These are phyloP conservation scores for Apostasia ramifera DNA, from an alignment of 106 monocot genomes.

Conservation along the genomic window DNA sequence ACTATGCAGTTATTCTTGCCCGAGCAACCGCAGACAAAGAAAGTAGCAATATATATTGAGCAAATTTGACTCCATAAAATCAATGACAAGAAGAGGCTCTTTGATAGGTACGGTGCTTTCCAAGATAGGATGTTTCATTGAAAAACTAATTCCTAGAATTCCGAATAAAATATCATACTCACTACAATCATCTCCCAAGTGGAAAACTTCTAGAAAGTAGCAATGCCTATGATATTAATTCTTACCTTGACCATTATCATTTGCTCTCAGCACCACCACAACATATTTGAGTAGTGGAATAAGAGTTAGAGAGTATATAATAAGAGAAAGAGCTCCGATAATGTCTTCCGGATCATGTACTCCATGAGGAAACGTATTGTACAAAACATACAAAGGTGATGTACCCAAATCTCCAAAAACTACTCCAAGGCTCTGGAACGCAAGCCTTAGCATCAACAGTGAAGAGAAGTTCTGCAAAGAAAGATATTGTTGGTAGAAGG, in stretches of 20 bases:
- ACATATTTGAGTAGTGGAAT: constrained; percentile 83
- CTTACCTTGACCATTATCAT: constrained; percentile 90
- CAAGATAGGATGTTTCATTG: too few relatives aligned
- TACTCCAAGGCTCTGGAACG: constrained; percentile 83
- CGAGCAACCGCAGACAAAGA: too few relatives aligned
- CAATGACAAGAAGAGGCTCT: too few relatives aligned
- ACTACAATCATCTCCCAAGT: too few relatives aligned
- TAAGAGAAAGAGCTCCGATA: constrained; percentile 90
- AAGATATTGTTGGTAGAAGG: background rate
- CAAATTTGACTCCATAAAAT: too few relatives aligned
- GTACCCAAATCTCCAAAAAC: constrained; percentile 98
- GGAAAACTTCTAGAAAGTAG: too few relatives aligned
- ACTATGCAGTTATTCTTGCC: too few relatives aligned
- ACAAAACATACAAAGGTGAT: constrained; percentile 86
- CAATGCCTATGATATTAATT: too few relatives aligned
- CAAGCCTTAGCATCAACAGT: constrained; percentile 53
- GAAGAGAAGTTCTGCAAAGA: constrained; percentile 67
- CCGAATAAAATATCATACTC: too few relatives aligned
- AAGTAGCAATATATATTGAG: too few relatives aligned
- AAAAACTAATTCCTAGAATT: too few relatives aligned
- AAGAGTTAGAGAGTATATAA: constrained; percentile 85
- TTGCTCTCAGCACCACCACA: constrained; percentile 75
- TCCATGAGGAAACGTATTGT: constrained; percentile 75
- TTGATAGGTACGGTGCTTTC: too few relatives aligned
- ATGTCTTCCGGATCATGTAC: constrained; percentile 63